Evolutionary conservation across 2,329 filamentous ascomycete species (phyloP).

Genomic region (Graphilbum sp.): DNA sequence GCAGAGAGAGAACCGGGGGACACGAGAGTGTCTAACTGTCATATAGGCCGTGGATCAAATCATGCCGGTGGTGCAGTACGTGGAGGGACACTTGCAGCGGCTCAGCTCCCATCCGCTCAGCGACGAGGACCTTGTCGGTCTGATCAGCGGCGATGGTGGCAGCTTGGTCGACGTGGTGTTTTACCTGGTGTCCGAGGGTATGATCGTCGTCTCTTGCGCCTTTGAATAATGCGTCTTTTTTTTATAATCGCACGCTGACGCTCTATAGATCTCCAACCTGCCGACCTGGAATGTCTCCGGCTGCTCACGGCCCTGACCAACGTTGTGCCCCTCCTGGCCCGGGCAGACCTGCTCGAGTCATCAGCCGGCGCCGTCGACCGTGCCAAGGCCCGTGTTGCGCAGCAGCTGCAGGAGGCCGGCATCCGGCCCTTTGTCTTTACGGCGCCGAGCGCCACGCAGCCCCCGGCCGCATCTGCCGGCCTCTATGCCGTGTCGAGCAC

Average conservation of each 20-base stretch:
- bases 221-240: conserved; percentile 20
- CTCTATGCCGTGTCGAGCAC: conserved; percentile 62
- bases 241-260: background rate
- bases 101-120: conserved; percentile 47
- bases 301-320: conserved; percentile 61
- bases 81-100: conserved; percentile 52
- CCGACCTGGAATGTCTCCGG: conserved; percentile 57
- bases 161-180: conserved; percentile 72
- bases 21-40: background rate
- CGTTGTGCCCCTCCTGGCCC: conserved; percentile 67
- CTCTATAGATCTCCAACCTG: conserved; percentile 34
- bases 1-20: background rate
- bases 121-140: conserved; percentile 57
- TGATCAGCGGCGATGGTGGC: conserved; percentile 70
- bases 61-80: conserved; percentile 48
- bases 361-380: conserved; percentile 36
- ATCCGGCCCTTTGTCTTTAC: conserved; percentile 55
- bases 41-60: conserved; percentile 36
- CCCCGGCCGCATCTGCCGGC: conserved; percentile 1
- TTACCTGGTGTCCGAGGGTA: conserved; percentile 65
- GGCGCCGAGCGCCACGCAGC: conserved; percentile 14
- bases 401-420: conserved; percentile 37
- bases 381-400: conserved; percentile 42
- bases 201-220: no score
- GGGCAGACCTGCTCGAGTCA: conserved; percentile 51